phyloP scores from a whole-genome alignment of 2,329 filamentous ascomycete genomes.

The Venturia nashicola region DNA sequence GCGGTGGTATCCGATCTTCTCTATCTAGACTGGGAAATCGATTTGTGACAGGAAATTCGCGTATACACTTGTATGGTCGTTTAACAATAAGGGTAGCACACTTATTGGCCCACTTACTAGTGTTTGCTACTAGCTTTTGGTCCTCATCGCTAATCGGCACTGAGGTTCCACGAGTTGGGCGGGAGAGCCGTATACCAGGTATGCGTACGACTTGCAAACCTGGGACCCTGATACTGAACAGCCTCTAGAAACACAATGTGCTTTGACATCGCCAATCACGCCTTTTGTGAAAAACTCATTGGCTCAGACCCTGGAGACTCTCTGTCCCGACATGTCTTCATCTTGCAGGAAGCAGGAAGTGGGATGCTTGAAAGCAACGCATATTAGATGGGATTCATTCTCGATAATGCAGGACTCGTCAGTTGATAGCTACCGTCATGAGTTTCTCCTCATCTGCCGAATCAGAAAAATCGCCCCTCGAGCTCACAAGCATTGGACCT shows the following conservation, averaged over 20 bases:
- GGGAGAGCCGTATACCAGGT: background rate
- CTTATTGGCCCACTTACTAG: background rate
- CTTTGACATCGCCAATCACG: background rate
- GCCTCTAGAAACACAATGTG: background rate
- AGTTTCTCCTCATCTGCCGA: background rate
- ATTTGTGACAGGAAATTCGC: background rate
- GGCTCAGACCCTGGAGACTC: background rate
- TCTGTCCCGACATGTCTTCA: background rate
- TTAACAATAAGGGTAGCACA: background rate
- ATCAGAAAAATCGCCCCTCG: background rate
- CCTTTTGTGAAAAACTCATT: background rate
- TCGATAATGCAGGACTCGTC: background rate
- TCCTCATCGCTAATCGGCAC: background rate
- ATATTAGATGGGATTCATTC: background rate
- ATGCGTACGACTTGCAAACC: background rate
- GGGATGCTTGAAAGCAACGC: background rate
- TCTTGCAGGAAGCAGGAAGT: background rate
- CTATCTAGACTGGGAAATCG: background rate
- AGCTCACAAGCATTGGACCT: background rate
- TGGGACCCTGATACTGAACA: background rate
- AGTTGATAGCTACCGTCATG: background rate
- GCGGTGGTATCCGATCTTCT: background rate
- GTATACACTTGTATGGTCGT: background rate
- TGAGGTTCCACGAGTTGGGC: background rate
- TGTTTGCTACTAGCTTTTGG: background rate